Conservation (phyloP, 345 rosid species). For the Anastatica hierochuntica region DNA sequence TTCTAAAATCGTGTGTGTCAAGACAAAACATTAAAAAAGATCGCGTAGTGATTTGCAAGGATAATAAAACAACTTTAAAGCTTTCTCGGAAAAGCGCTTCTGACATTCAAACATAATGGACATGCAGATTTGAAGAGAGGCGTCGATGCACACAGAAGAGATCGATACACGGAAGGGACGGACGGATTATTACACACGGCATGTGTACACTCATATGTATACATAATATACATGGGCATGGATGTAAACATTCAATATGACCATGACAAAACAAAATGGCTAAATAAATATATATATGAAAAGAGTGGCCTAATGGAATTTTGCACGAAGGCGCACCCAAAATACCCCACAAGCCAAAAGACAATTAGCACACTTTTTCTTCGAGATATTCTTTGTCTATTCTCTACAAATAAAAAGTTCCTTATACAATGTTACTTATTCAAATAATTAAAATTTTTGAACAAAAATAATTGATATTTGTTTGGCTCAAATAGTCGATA, state of each 20-base stretch:
- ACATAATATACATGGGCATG: constrained; percentile 1
- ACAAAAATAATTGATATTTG: neutral
- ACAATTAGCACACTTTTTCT: constrained; percentile 19
- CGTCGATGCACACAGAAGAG: no score
- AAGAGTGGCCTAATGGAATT: constrained; percentile 14
- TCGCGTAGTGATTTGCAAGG: no score
- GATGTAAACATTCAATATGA: constrained; percentile 9
- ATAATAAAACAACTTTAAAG: no score
- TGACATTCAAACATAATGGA: no score
- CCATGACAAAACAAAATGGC: constrained; percentile 5
- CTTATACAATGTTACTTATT: constrained; percentile 2
- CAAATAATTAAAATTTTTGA: neutral
- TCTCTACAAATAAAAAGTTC: neutral
- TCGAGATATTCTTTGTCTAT: neutral
- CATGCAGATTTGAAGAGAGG: no score
- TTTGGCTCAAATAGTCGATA: neutral
- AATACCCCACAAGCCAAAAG: constrained; percentile 31
- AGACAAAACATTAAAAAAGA: no score
- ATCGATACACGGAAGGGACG: no score
- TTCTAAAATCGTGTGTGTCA: no score
- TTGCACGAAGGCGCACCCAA: constrained; percentile 32
- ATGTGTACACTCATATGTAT: neutral
- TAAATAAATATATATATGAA: constrained; percentile 6
- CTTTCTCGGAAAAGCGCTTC: no score
- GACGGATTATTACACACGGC: no score